A percentile compares a stretch with the other conserved stretches of the same genome.
Evolutionary conservation across 1,284 basidiomycete species (phyloP).

Genomic region (Irpex sp.): DNA sequence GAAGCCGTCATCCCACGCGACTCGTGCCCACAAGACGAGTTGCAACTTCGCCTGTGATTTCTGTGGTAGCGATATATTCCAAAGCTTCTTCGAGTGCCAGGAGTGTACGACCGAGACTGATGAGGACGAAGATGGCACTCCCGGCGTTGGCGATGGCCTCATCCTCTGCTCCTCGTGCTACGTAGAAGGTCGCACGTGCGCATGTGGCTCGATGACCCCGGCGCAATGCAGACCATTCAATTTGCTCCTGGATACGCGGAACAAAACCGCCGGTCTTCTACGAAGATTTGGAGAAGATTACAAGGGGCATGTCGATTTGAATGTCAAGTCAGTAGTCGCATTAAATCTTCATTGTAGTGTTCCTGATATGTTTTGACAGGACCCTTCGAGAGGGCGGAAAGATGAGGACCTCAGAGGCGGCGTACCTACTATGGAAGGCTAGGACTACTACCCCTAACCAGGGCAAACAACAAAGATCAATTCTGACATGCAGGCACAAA

Average conservation of each 20-base stretch:
- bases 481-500: background rate
- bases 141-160: slow-evolving; percentile 38
- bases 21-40: background rate
- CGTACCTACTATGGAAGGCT: slow-evolving; percentile 18
- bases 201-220: slow-evolving; percentile 54
- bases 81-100: slow-evolving; percentile 70
- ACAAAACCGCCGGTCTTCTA: slow-evolving; percentile 30
- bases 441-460: background rate
- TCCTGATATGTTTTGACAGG: background rate
- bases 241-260: slow-evolving; percentile 35
- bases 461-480: background rate
- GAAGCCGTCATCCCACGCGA: slow-evolving; percentile 17
- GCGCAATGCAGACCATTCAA: slow-evolving; percentile 47
- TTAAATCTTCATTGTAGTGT: background rate
- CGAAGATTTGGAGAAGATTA: background rate
- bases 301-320: background rate
- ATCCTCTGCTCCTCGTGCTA: slow-evolving; percentile 68
- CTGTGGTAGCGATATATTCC: slow-evolving; percentile 73
- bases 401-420: slow-evolving; percentile 31
- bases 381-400: background rate
- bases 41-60: slow-evolving; percentile 60
- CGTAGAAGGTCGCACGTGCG: slow-evolving; percentile 66
- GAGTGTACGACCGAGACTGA: slow-evolving; percentile 29
- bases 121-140: background rate
- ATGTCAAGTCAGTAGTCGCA: background rate